These are phyloP conservation scores for Sordariomycetes sp. DNA, from an alignment of 2,329 filamentous ascomycete species.

Conservation along the genomic window DNA sequence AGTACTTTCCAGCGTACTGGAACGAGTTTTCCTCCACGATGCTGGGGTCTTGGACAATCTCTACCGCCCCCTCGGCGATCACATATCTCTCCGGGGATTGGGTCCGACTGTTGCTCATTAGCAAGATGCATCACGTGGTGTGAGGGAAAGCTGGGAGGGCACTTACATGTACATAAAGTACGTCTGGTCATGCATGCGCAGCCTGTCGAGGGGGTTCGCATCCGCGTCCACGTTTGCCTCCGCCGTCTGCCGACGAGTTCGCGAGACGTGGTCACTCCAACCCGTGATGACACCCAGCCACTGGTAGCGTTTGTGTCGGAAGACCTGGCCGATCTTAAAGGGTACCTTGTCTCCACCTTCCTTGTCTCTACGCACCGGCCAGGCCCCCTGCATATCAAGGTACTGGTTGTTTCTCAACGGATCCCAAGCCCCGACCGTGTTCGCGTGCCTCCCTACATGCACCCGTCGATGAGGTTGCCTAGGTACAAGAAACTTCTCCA, in stretches of 20 bases:
- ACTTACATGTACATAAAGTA: slow-evolving; percentile 78
- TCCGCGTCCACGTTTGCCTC: slow-evolving; percentile 6
- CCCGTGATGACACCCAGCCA: slow-evolving; percentile 79
- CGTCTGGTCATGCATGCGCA: slow-evolving; percentile 1
- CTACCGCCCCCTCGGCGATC: slow-evolving; percentile 65
- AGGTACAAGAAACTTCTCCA: slow-evolving; percentile 54
- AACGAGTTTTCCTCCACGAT: slow-evolving; percentile 50
- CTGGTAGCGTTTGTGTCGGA: slow-evolving; percentile 70
- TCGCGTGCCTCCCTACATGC: not conserved
- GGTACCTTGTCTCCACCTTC: slow-evolving; percentile 13
- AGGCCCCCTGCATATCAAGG: not conserved
- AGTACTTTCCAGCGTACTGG: slow-evolving; percentile 70
- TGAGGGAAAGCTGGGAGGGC: not conserved
- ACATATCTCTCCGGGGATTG: slow-evolving; percentile 22
- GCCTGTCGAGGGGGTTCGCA: slow-evolving; percentile 13
- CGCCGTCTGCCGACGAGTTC: slow-evolving; percentile 4
- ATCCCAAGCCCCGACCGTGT: not conserved
- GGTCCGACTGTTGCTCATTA: slow-evolving; percentile 15
- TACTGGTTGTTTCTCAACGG: not conserved
- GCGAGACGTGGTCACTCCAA: slow-evolving; percentile 61
- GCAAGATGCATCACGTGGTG: not conserved
- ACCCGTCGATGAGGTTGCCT: not conserved
- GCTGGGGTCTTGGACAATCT: slow-evolving; percentile 40
- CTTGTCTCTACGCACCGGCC: slow-evolving; percentile 20
- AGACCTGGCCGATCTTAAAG: slow-evolving; percentile 73